A percentile compares a stretch with the other conserved stretches of the same genome.
phyloP scores from a whole-genome alignment of 768 basidiomycete species.

The Pleurotus pulmonarius region DNA sequence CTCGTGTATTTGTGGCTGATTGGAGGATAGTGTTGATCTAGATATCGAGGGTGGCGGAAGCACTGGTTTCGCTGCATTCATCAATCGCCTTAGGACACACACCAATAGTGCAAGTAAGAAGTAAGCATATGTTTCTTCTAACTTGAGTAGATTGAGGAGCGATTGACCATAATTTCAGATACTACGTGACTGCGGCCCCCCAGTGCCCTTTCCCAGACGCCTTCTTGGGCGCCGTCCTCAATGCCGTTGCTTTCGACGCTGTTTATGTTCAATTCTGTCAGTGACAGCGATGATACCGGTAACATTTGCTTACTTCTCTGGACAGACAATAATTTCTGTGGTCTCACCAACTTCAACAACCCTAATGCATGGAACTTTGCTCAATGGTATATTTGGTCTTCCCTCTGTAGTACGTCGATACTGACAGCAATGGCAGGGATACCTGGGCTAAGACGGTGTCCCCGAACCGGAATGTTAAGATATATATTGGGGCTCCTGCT shows the following conservation, averaged over 20 bases:
- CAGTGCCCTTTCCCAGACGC: conserved; percentile 64
- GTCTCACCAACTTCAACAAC: conserved; percentile 37
- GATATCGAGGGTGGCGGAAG: conserved; percentile 60
- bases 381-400: conserved; percentile 27
- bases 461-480: conserved; percentile 49
- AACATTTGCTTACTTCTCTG: background rate
- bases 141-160: background rate
- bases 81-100: conserved; percentile 39
- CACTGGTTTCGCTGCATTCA: conserved; percentile 43
- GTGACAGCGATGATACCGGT: background rate
- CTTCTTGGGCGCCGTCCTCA: conserved; percentile 46
- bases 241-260: conserved; percentile 60
- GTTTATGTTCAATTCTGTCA: conserved; percentile 62
- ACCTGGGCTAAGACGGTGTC: conserved; percentile 53
- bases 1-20: too few relatives aligned
- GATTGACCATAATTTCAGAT: conserved; percentile 26
- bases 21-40: conserved; percentile 41
- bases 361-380: conserved; percentile 47
- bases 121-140: conserved; percentile 21
- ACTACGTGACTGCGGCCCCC: conserved; percentile 52
- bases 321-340: conserved; percentile 42
- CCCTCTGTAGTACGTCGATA: background rate
- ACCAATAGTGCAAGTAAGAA: conserved; percentile 44
- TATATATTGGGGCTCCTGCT: conserved; percentile 55
- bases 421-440: conserved; percentile 30